phyloP scores from a whole-genome alignment of 345 rosid genomes.

The Draba incana region DNA sequence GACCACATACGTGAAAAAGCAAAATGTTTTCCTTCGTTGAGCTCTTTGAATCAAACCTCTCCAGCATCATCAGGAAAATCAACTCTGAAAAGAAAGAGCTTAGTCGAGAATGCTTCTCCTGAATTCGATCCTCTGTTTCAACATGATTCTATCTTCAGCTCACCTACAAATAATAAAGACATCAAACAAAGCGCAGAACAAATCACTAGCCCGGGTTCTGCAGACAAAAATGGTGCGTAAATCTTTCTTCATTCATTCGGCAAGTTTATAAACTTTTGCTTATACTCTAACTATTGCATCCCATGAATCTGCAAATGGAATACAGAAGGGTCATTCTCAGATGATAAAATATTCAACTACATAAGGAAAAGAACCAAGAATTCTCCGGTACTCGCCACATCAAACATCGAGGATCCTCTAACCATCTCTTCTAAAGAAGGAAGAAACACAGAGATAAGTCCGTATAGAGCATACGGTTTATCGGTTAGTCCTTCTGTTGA shows the following conservation, averaged over 20 bases:
- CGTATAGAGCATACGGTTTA: slow-evolving; percentile 28
- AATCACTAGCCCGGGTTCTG: slow-evolving; percentile 24
- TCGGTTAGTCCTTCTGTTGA: slow-evolving; percentile 33
- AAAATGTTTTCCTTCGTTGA: slow-evolving; percentile 62
- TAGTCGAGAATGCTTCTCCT: slow-evolving; percentile 40
- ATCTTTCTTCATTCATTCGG: slow-evolving; percentile 13
- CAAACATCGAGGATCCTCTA: slow-evolving; percentile 31
- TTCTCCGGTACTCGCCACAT: slow-evolving; percentile 49
- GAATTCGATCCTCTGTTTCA: slow-evolving; percentile 45
- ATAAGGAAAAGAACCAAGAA: slow-evolving; percentile 67
- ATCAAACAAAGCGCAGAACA: slow-evolving; percentile 29
- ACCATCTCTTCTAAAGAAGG: slow-evolving; percentile 39
- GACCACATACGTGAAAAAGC: slow-evolving; percentile 87
- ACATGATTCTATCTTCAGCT: slow-evolving; percentile 40
- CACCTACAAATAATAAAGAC: slow-evolving; percentile 29
- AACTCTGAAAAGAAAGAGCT: slow-evolving; percentile 55
- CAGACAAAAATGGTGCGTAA: slow-evolving; percentile 46
- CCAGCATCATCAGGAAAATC: slow-evolving; percentile 47
- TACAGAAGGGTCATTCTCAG: slow-evolving; percentile 42
- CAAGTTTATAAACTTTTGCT: slow-evolving; percentile 12
- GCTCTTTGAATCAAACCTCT: slow-evolving; percentile 45
- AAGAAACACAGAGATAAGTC: slow-evolving; percentile 38
- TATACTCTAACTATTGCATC: slow-evolving; percentile 15
- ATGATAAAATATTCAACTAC: slow-evolving; percentile 66
- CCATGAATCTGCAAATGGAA: slow-evolving; percentile 31